These are phyloP conservation scores for Suhomyces kilbournensis DNA, from an alignment of 805 yeast species.

Conservation along the genomic window DNA sequence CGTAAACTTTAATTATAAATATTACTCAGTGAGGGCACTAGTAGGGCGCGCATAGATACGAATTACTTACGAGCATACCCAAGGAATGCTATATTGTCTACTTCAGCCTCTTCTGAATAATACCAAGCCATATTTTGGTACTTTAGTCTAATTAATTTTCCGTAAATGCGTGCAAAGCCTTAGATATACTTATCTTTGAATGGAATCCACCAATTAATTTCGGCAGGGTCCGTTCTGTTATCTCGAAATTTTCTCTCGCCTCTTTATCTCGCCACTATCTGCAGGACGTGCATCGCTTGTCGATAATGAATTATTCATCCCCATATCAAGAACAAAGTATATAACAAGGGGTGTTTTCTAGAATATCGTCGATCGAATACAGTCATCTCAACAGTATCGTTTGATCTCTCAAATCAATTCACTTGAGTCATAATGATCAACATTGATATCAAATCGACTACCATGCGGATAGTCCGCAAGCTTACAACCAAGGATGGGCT, in stretches of 20 bases:
- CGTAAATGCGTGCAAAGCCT: too few species aligned
- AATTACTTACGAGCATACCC: neutral
- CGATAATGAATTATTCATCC: neutral
- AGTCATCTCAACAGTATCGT: neutral
- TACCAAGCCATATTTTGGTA: too few species aligned
- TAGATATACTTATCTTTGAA: neutral
- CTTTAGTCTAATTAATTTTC: too few species aligned
- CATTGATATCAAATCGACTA: constrained; percentile 12
- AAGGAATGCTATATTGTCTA: neutral
- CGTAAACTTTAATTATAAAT: neutral
- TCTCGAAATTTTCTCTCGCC: neutral
- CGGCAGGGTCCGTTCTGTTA: neutral
- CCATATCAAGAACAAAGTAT: neutral
- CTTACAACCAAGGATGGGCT: constrained; percentile 76
- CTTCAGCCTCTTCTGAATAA: neutral
- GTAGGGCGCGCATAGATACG: too few species aligned
- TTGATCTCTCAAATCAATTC: neutral
- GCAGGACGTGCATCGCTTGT: neutral
- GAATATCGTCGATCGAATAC: neutral
- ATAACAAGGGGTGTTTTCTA: neutral
- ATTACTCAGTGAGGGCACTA: too few species aligned
- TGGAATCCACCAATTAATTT: neutral
- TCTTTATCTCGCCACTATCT: neutral
- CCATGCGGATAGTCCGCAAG: constrained; percentile 33
- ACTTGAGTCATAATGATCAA: neutral